These are phyloP conservation scores for Taxillus chinensis DNA, from an alignment of 164 flowering plant species.

Conservation along the genomic window DNA sequence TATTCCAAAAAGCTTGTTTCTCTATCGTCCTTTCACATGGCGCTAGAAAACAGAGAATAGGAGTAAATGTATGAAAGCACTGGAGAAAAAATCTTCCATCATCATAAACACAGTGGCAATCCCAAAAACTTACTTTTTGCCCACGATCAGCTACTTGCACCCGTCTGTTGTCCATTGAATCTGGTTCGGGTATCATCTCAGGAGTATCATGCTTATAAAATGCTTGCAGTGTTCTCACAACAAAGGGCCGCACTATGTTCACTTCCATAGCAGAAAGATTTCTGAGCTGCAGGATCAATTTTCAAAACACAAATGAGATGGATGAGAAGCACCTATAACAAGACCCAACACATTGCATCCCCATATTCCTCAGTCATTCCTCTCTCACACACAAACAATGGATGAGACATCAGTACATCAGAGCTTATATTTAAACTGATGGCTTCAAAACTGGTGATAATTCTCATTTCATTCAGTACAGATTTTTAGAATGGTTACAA, in stretches of 20 bases:
- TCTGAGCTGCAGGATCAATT: slow-evolving; percentile 42
- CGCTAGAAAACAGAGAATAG: slow-evolving; percentile 15
- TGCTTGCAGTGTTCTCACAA: slow-evolving; percentile 70
- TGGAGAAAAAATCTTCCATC: not conserved
- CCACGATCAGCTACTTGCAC: slow-evolving; percentile 39
- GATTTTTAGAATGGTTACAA: no score
- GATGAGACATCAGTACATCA: no score
- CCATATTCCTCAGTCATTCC: no score
- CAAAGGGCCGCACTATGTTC: slow-evolving; percentile 79
- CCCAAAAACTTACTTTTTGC: slow-evolving; percentile 44
- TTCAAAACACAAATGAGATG: not conserved
- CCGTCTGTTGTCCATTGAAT: slow-evolving; percentile 24
- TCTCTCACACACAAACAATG: no score
- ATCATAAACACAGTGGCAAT: not conserved
- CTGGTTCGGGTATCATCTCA: slow-evolving; percentile 46
- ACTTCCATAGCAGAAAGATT: slow-evolving; percentile 94
- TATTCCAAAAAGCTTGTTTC: not conserved
- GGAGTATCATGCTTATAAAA: slow-evolving; percentile 82
- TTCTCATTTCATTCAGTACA: no score
- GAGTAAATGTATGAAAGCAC: not conserved
- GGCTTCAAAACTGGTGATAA: no score
- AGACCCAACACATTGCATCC: no score
- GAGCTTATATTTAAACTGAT: no score
- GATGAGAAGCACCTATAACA: no score
- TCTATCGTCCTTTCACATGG: slow-evolving; percentile 14